Conservation (phyloP, 1,284 basidiomycete species). For the Albatrellus sp. region DNA sequence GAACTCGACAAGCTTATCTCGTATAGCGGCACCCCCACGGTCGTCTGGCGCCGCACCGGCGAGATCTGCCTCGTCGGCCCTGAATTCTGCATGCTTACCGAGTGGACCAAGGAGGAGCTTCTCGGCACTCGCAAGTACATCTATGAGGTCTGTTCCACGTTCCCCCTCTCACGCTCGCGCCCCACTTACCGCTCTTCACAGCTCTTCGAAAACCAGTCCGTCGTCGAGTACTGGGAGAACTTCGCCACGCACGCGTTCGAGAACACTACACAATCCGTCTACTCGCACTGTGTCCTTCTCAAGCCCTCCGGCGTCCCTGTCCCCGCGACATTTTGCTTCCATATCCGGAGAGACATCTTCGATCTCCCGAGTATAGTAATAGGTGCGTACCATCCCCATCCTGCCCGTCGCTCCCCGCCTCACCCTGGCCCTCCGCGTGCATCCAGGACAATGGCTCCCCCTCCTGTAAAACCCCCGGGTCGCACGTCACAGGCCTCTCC, state of each 20-base stretch:
- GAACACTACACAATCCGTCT: conserved; percentile 90
- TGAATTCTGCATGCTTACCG: conserved; percentile 91
- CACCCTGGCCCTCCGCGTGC: background rate
- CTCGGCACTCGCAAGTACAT: conserved; percentile 75
- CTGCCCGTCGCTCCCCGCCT: background rate
- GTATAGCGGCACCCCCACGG: conserved; percentile 96
- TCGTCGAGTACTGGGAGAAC: conserved; percentile 92
- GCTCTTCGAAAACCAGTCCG: conserved; percentile 83
- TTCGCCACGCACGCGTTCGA: conserved; percentile 93
- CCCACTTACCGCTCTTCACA: conserved; percentile 20
- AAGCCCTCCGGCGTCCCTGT: conserved; percentile 76
- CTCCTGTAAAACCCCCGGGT: conserved; percentile 32
- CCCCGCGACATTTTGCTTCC: conserved; percentile 86
- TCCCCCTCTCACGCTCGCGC: background rate
- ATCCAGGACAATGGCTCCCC: conserved; percentile 68
- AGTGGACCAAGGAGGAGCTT: conserved; percentile 78
- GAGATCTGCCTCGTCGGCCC: conserved; percentile 95
- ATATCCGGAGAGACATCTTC: conserved; percentile 83
- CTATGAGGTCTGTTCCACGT: conserved; percentile 57
- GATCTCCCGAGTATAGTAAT: conserved; percentile 81
- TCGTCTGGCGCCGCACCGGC: conserved; percentile 97
- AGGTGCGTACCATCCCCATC: conserved; percentile 28
- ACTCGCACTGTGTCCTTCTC: conserved; percentile 79
- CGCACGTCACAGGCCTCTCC: background rate
- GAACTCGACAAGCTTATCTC: conserved; percentile 96